Percentiles rank a stretch among this genome's conserved stretches.
These are phyloP conservation scores for Fraxinus xanthoxyloides DNA, from an alignment of 305 asterid genomes.

Conservation along the genomic window DNA sequence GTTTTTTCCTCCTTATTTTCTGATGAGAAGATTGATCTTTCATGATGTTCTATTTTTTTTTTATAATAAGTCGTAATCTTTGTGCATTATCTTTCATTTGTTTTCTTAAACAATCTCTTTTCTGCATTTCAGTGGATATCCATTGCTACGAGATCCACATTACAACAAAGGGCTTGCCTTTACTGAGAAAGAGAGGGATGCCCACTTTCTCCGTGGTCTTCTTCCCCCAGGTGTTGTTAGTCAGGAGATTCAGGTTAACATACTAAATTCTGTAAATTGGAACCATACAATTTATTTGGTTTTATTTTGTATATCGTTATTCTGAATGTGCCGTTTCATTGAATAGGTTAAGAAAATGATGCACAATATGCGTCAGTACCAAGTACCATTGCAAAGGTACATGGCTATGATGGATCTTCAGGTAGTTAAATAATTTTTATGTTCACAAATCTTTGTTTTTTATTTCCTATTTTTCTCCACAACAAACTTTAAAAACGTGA, in stretches of 20 bases:
- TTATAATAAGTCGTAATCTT: not conserved
- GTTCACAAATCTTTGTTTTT: not conserved
- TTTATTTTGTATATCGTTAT: not conserved
- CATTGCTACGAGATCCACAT: not conserved
- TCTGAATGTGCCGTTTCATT: not conserved
- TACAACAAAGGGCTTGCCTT: not conserved
- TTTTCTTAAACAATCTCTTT: not conserved
- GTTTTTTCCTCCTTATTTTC: not conserved
- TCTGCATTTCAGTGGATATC: not conserved
- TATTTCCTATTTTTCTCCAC: not conserved
- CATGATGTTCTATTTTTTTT: not conserved
- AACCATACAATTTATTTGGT: not conserved
- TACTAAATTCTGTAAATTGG: not conserved
- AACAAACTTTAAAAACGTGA: not conserved
- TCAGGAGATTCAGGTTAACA: not conserved
- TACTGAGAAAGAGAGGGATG: not conserved
- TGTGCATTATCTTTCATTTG: not conserved
- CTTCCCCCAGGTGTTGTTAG: not conserved
- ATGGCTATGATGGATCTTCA: not conserved
- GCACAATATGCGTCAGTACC: not conserved
- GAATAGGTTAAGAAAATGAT: not conserved
- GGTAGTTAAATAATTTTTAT: not conserved
- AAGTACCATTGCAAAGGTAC: not conserved
- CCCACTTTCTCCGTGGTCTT: not conserved
- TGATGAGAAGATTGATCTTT: not conserved